These are phyloP conservation scores for Claviceps quebecensis DNA, from an alignment of 2,329 filamentous ascomycete species.

Conservation along the genomic window DNA sequence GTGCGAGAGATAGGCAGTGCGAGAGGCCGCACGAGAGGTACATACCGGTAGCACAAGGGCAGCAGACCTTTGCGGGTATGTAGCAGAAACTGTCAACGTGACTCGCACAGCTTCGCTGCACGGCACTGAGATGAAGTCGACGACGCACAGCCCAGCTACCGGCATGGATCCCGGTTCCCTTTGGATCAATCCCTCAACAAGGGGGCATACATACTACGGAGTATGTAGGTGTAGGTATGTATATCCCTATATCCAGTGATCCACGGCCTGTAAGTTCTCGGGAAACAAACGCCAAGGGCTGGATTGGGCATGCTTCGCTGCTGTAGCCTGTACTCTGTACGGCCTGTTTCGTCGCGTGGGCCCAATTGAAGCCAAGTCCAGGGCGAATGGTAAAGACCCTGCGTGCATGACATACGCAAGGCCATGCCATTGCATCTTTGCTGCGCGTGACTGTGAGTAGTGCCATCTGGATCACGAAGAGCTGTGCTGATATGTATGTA, in stretches of 20 bases:
- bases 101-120: slow-evolving; percentile 2
- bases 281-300: not conserved
- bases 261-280: not conserved
- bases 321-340: not conserved
- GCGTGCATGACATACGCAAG: not conserved
- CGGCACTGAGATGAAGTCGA: not conserved
- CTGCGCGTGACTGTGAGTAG: slow-evolving; percentile 5
- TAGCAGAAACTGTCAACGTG: not conserved
- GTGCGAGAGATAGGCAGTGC: not conserved
- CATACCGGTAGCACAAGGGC: not conserved
- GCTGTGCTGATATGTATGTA: not conserved
- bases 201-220: too few relatives aligned
- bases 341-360: not conserved
- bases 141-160: not conserved
- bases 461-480: slow-evolving; percentile 3
- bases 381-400: not conserved
- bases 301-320: not conserved
- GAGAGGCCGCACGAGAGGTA: not conserved
- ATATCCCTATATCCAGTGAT: not conserved
- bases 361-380: not conserved
- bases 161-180: too few relatives aligned
- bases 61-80: not conserved
- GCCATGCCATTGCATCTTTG: not conserved
- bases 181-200: too few relatives aligned
- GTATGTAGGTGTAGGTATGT: not conserved